Evolutionary conservation across 2,329 filamentous ascomycete species (phyloP).

Genomic region (Penicillium griseofulvum): DNA sequence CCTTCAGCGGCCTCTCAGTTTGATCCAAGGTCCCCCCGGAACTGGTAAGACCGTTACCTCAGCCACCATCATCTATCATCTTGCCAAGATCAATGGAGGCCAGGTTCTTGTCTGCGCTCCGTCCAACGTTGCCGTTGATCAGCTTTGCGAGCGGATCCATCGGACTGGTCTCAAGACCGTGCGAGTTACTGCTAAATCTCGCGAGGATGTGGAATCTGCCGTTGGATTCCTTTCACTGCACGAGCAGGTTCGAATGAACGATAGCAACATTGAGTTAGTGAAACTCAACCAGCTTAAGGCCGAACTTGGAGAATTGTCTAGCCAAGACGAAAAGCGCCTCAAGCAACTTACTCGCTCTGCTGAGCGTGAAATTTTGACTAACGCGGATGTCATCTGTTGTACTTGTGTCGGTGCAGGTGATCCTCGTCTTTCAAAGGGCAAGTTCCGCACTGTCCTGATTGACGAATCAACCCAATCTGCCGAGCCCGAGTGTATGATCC

Average conservation of each 20-base stretch:
- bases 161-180: conserved; percentile 93
- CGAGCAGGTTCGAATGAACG: conserved; percentile 95
- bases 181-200: conserved; percentile 95
- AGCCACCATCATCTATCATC: conserved; percentile 96
- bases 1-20: conserved; percentile 84
- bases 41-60: conserved; percentile 99
- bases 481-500: conserved; percentile 98
- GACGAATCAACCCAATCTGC: conserved; percentile 98
- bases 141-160: conserved; percentile 95
- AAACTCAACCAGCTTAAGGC: conserved; percentile 92
- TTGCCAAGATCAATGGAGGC: conserved; percentile 90
- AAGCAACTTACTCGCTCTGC: conserved; percentile 92
- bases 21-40: conserved; percentile 95
- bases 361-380: conserved; percentile 90
- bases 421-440: conserved; percentile 91
- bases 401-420: conserved; percentile 97
- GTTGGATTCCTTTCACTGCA: conserved; percentile 94
- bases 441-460: conserved; percentile 96
- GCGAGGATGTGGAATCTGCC: conserved; percentile 97
- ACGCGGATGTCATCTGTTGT: conserved; percentile 97
- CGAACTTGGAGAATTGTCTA: conserved; percentile 86
- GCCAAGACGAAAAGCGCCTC: conserved; percentile 97
- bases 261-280: conserved; percentile 88
- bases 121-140: conserved; percentile 97
- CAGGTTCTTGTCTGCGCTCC: conserved; percentile 96